Evolutionary conservation across 768 basidiomycete species (phyloP), one percentile per base, ranked within the genome.

Genomic region (Butyriboletus loyo): DNA sequence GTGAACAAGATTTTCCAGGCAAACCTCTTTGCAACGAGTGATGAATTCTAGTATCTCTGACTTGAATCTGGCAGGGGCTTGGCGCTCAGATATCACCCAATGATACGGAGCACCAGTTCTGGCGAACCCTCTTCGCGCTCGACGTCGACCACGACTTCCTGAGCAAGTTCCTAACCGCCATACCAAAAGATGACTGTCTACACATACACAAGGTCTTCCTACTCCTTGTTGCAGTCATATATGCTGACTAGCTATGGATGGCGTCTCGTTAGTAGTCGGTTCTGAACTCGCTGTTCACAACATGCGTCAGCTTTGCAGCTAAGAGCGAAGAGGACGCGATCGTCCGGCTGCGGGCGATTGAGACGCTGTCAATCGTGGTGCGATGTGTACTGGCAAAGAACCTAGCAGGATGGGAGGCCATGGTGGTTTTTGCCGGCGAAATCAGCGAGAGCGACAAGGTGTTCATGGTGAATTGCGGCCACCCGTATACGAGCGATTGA

Each of bases 391-490:
- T 87, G 47, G 71, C 71, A 34, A 87, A 87, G 68, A 78, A 79
- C 49, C 64, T 82, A 1, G 75, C 81, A 4, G 86, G 87, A 28
- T 87, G 83, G 84, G 86, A 88, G 60, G 76, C 82, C 7, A 88
- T 88, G 85, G 80, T 86, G 36, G 64, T 85, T 22, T 76, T 87
- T 39, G 84, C 83, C 2, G 83, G 83, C 14, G 80, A 79, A 38
- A 81, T 85, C 5, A 71, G 67, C 11, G 72, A 78, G 47, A 85
- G 84, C 47, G 86, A 87, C 62, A 57, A 53, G 17, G 72, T 81
- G 11, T 87, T 88, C 65, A 80, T 75, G 69, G 85, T 75, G 44
- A 46, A 61, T 46, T 28, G 15, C 14, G 10, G 15, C 27, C 32
- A 2, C 5, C 7, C 34, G 22, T 43, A 21, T 42, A 8, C 14